Evolutionary conservation across 495 filamentous ascomycete species (phyloP), one percentile per base, ranked within the genome.

Genomic region (Hypomontagnella submonticulosa): DNA sequence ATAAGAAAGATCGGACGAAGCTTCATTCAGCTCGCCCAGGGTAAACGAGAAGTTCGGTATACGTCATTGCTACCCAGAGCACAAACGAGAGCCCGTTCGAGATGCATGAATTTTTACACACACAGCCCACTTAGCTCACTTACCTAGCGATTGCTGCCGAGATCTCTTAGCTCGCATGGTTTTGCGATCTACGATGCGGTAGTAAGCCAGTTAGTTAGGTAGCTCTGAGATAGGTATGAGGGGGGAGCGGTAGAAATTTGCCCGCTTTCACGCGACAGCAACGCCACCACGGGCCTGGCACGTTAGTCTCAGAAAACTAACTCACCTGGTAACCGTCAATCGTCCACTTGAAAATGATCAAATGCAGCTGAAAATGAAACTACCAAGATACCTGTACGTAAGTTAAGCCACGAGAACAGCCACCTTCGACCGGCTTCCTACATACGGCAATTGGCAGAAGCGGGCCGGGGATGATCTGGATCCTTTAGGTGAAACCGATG

Each of bases 1-100:
- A 51, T 27, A 50, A 46, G 19, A 40, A 55, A 63, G 23, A 63
- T 67, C 48, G 58, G 64, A 67, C 19, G 58, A 44, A 33, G 36
- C 41, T 19, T 19, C 51, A 56, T 38, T 69, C 66, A 69, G 66
- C 66, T 69, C 15, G 56, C 38, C 66, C 56, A 63, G 66, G 66
- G 55, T 60, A 10, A 12, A 44, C 23, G 18, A 32, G 1, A 18
- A 41, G 20, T 40, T 40, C 46, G 23, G 10, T 16, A 49, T 56
- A 61, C 57, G 63, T 67, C 58, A 67, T 67, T 15, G 38, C 46
- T 59, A 27, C 57, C 57, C 56, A 38, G n/a, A 65, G 47, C 23
- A 27, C 23, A 15, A 18, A 12, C 27, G 12, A 19, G 44, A 52
- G 54, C 48, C 40, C 32, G 30, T 33, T 43, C 37, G 11, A 37